Percentiles rank a stretch among this genome's conserved stretches.
Conservation (phyloP, 1,139 yeast genomes). For the Suhomyces maxii region DNA sequence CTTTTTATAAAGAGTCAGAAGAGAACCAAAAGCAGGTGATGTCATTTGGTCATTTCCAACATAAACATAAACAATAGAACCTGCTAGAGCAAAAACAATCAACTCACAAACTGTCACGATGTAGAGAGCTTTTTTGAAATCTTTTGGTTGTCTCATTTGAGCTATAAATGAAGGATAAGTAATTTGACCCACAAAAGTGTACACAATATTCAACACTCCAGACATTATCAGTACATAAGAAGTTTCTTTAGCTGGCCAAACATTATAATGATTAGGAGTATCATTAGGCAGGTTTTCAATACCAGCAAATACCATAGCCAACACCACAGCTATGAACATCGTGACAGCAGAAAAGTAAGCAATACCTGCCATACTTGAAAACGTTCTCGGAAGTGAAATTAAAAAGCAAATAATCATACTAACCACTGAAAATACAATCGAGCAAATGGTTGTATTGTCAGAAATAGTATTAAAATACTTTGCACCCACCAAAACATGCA, state of each 20-base stretch:
- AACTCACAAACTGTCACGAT: slow-evolving; percentile 53
- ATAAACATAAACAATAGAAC: slow-evolving; percentile 56
- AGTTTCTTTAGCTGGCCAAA: slow-evolving; percentile 54
- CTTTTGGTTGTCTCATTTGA: slow-evolving; percentile 59
- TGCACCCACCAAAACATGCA: slow-evolving; percentile 62
- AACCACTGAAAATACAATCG: slow-evolving; percentile 52
- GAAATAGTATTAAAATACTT: slow-evolving; percentile 57
- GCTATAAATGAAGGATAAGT: slow-evolving; percentile 62
- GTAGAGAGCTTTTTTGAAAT: slow-evolving; percentile 56
- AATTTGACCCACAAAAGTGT: slow-evolving; percentile 65
- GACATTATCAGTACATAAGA: slow-evolving; percentile 55
- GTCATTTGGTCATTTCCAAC: slow-evolving; percentile 56
- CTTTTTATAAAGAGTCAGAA: slow-evolving; percentile 46
- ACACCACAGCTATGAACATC: slow-evolving; percentile 56
- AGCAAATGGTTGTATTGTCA: slow-evolving; percentile 48
- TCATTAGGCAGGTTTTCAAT: slow-evolving; percentile 50
- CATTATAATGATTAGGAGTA: slow-evolving; percentile 36
- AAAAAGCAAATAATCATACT: slow-evolving; percentile 48
- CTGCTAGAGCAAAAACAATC: slow-evolving; percentile 52
- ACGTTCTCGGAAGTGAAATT: slow-evolving; percentile 56
- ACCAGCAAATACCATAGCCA: slow-evolving; percentile 56
- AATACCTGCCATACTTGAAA: slow-evolving; percentile 49
- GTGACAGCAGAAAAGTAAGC: slow-evolving; percentile 55
- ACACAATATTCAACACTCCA: slow-evolving; percentile 59
- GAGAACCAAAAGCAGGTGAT: slow-evolving; percentile 61